phyloP scores from a whole-genome alignment of 1,139 yeast genomes.

The Hyphopichia khmerensis region DNA sequence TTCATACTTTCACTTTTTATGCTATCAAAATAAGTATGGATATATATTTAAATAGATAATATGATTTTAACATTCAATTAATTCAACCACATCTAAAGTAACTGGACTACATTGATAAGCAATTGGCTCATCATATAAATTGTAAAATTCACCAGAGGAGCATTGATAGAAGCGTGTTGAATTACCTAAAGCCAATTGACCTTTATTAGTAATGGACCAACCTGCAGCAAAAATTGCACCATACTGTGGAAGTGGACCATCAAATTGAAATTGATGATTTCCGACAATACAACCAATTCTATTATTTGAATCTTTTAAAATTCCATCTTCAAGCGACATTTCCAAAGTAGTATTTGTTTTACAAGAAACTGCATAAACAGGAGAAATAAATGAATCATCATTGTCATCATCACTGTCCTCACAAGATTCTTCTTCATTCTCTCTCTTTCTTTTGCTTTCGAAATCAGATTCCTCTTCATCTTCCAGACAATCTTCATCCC shows the following conservation, averaged over 20 bases:
- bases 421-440: slow-evolving; percentile 8
- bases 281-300: slow-evolving; percentile 45
- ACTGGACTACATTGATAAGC: slow-evolving; percentile 38
- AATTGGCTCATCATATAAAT: slow-evolving; percentile 34
- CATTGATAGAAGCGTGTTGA: slow-evolving; percentile 40
- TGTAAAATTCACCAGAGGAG: slow-evolving; percentile 43
- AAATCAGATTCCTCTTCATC: slow-evolving; percentile 6
- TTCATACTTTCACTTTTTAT: too few relatives aligned
- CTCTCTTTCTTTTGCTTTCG: slow-evolving; percentile 4
- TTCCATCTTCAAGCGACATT: slow-evolving; percentile 32
- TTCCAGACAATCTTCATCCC: slow-evolving; percentile 7
- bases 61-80: slow-evolving; percentile 27
- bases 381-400: slow-evolving; percentile 16
- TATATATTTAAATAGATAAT: too few relatives aligned
- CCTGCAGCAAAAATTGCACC: slow-evolving; percentile 45
- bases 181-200: slow-evolving; percentile 38
- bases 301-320: slow-evolving; percentile 33
- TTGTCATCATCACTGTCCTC: slow-evolving; percentile 8
- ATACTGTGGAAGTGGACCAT: slow-evolving; percentile 45
- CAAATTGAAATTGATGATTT: slow-evolving; percentile 45
- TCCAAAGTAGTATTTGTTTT: slow-evolving; percentile 27
- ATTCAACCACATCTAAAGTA: slow-evolving; percentile 34
- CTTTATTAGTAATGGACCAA: slow-evolving; percentile 39
- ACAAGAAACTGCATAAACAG: slow-evolving; percentile 36
- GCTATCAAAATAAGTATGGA: too few relatives aligned